Percentiles rank a stretch among this genome's conserved stretches.
Evolutionary conservation across 805 yeast species (phyloP).

Genomic region (Wickerhamomyces canadensis): DNA sequence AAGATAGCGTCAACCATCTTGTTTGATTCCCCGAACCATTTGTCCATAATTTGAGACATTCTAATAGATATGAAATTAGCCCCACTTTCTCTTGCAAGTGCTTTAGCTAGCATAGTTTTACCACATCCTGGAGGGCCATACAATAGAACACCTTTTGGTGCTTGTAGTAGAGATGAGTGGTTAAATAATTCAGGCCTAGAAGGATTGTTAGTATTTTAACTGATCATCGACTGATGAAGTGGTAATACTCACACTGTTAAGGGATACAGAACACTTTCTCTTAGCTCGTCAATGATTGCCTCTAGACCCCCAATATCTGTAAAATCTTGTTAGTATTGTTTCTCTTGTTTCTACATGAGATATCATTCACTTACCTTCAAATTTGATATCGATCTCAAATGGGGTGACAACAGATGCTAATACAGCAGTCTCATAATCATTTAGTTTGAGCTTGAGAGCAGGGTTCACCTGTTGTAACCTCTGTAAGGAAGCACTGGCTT

Average conservation of each 20-base stretch:
- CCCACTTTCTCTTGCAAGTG: conserved; percentile 84
- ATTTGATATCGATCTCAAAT: conserved; percentile 69
- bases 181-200: conserved; percentile 63
- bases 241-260: conserved; percentile 43
- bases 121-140: conserved; percentile 99
- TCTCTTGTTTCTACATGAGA: too few species aligned
- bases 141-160: conserved; percentile 90
- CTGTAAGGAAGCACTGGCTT: conserved; percentile 51
- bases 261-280: conserved; percentile 87
- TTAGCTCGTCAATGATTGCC: conserved; percentile 71
- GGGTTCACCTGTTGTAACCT: conserved; percentile 60
- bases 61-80: conserved; percentile 88
- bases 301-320: conserved; percentile 91
- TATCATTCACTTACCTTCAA: conserved; percentile 41
- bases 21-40: conserved; percentile 96
- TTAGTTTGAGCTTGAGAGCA: conserved; percentile 44
- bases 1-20: conserved; percentile 91
- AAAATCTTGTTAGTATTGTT: too few species aligned
- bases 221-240: too few species aligned
- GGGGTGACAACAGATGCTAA: conserved; percentile 79
- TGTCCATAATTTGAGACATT: conserved; percentile 93
- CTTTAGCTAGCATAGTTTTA: conserved; percentile 95
- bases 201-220: conserved; percentile 1
- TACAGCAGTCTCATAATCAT: conserved; percentile 72
- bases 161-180: conserved; percentile 69